Base-by-base conservation (phyloP, 2,329 filamentous ascomycete genomes). In the Penicillium sp. region DNA sequence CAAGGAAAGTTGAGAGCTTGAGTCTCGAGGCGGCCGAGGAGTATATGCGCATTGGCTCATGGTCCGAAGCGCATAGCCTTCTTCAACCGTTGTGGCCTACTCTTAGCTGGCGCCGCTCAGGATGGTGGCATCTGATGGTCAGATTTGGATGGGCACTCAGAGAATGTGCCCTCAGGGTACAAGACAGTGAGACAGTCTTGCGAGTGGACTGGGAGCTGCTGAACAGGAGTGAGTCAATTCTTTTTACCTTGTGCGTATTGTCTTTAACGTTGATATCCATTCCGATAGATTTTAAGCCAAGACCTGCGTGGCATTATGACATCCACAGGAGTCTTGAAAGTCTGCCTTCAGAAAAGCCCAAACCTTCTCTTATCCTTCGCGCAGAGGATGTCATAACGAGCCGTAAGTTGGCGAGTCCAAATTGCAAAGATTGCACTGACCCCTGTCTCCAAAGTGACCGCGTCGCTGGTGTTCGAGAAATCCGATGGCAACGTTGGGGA, bases 401-500 rank as follows among this genome's bases (percentile, higher is more conserved):
- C 49, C 58, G 75, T 75, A 69, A 66, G 77, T 75, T 17, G 16
- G n/a, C 42, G n/a, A 5, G 9, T 48, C 30, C 16, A 25, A 16
- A 25, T 33, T 45, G 26, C 33, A 42, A 41, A 38, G 17, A 10
- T 49, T 49, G 48, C 46, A 63, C 72, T 60, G 46, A 61, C 45
- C 14, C 31, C 36, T 43, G 17, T 57, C 65, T n/a, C n/a, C 58
- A 50, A 26, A 78, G 79, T 85, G 36, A 75, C 74, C 17, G 68
- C 79, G 4, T 75, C 77, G 5, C 80, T 86, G 59, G 77, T 78
- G 1, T 86, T 87, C 58, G 75, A 73, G 35, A 77, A 75, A 50
- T 67, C 73, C 0, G 79, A 85, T 67, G 83, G 82, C 25, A 82
- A 85, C 67, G 84, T 86, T 41, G 84, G 84, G 25, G 83, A 86